These are phyloP conservation scores for Dipteronia sinensis DNA, from an alignment of 345 rosid genomes.

Conservation along the genomic window DNA sequence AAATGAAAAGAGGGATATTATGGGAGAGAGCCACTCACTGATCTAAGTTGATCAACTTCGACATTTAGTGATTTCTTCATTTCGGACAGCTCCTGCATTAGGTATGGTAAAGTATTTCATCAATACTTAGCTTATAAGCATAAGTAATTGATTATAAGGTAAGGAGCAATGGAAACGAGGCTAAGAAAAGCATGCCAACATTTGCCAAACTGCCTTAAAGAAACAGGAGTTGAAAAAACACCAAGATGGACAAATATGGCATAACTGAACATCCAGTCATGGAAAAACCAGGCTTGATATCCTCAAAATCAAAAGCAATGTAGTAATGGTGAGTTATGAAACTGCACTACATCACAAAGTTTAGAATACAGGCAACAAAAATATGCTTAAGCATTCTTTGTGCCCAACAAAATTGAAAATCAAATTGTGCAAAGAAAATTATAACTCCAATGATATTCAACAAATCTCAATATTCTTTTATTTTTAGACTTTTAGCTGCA, in stretches of 20 bases:
- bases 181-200: not conserved
- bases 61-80: slow-evolving; percentile 66
- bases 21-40: slow-evolving; percentile 44
- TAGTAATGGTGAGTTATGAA: not conserved
- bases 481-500: too few relatives aligned
- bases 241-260: not conserved
- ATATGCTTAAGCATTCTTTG: not conserved
- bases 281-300: not conserved
- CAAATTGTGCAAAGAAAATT: too few relatives aligned
- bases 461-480: too few relatives aligned
- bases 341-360: not conserved
- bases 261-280: not conserved
- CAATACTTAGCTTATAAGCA: not conserved
- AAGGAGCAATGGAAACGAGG: not conserved
- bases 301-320: not conserved
- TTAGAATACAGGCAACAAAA: not conserved
- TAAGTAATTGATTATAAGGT: too few relatives aligned
- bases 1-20: not conserved
- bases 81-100: slow-evolving; percentile 70
- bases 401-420: too few relatives aligned
- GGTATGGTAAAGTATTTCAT: not conserved
- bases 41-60: slow-evolving; percentile 80
- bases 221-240: not conserved
- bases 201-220: not conserved
- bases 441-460: too few relatives aligned